Evolutionary conservation across 139 green algal genomes (phyloP), one percentile per base, ranked within the genome.

Genomic region (Limnomonas spitsbergensis): DNA sequence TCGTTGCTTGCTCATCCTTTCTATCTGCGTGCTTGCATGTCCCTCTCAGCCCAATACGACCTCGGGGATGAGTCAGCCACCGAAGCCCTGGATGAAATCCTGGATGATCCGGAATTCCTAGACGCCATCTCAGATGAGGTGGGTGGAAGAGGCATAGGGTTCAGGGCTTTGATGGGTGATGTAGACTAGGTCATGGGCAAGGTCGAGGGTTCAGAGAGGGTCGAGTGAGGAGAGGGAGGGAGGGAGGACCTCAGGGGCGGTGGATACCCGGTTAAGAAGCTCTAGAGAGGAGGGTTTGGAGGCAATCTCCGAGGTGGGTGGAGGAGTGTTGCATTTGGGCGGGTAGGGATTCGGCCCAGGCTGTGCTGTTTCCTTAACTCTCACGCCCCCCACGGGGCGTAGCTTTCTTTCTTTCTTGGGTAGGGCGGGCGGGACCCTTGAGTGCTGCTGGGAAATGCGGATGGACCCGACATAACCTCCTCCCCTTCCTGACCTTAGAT

Each of bases 91-190:
- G 80, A 84, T 38, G 7, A 54, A 27, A 53, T 84, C 34, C 39
- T 84, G 20, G 74, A 80, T 31, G 53, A 84, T 40, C 80, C 80
- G 2, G 80, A 84, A 40, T 80, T 84, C 31, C 75, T 84, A 37
- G 80, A 84, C 34, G 74, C 74, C 35, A 73, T 84, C 3, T 40
- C 80, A 7, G 80, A 84, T 47, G 74, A 84, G 72, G 35, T 83
- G 27, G 7, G 76, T 36, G 27, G 26, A 36, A 24, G 61, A 72
- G 61, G 26, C 9, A 36, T 20, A 39, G 61, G 29, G 27, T 36
- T 14, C 47, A 29, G 14, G 14, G 14, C 47, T 20, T 61, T 20
- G 20, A 61, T 61, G 47, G 14, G 14, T 61, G 14, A 20, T 61
- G 47, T 61, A 61, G 14, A 29, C 47, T 61, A 20, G n/a, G n/a